Base-by-base conservation (phyloP, 73 alveolate genomes). In the Halteria grandinella region DNA sequence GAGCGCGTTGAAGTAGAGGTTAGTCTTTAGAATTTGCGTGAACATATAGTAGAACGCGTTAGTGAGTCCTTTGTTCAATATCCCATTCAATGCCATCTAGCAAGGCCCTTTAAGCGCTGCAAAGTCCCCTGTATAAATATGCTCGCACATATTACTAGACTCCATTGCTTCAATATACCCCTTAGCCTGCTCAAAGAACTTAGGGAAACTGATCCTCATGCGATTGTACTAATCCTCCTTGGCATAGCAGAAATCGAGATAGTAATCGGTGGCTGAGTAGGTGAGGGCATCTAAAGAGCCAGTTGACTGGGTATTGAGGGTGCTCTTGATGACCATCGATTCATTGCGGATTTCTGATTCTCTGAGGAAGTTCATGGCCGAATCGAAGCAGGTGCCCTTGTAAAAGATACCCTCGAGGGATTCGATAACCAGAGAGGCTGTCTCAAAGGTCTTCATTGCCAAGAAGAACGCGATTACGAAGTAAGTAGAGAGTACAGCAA, bases 331-430 rank as follows among this genome's bases (percentile, higher is more conserved):
- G n/a, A n/a, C n/a, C n/a, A n/a, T n/a, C n/a, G n/a, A n/a, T n/a
- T n/a, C n/a, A n/a, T n/a, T n/a, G n/a, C 74, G 31, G 6, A 57
- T 57, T 18, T 57, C 57, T 33, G 31, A 33, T 29, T 57, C 74
- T 57, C 74, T 57, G 6, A 57, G 18, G 28, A 57, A 57, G 36
- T 57, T 57, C 51, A 57, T 8, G 10, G 74, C 36, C 37, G 55
- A 33, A 33, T 57, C 74, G 18, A 57, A 57, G 54, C 74, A 57
- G 7, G 74, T 14, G 55, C 74, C 74, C 18, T 57, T 57, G 23
- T 29, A 29, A 29, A 57, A 57, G 4, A 57, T 32, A n/a, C 31
- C 15, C 23, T 57, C 74, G 17, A 57, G 31, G 7, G 74, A 57
- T 53, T 12, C 11, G 28, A 53, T 53, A 53, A 53, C 69, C 6